Conservation (phyloP, 75 land plant species). For the Pinus tabuliformis region DNA sequence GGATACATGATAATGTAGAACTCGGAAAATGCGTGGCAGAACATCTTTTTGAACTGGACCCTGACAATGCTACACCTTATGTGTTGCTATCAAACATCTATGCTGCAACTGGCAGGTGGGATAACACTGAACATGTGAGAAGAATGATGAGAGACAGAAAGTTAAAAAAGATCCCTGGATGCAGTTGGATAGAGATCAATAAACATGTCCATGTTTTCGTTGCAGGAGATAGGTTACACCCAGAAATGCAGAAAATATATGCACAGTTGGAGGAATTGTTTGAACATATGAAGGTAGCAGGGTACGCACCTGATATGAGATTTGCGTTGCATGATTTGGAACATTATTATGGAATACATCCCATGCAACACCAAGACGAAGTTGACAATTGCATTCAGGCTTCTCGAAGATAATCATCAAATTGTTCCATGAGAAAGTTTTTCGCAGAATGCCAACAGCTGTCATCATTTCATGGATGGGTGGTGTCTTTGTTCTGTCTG, state of each 20-base stretch:
- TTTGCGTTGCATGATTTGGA: no score
- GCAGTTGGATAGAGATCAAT: slow-evolving; percentile 52
- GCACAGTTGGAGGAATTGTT: no score
- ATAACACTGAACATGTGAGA: slow-evolving; percentile 29
- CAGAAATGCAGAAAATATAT: slow-evolving; percentile 11
- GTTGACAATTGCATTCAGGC: no score
- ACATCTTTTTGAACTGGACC: slow-evolving; percentile 9
- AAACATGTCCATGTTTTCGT: slow-evolving; percentile 41
- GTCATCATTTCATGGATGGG: no score
- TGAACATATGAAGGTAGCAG: no score
- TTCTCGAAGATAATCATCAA: no score
- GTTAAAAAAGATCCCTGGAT: slow-evolving; percentile 43
- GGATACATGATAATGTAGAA: background rate
- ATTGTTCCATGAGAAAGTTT: no score
- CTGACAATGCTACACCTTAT: slow-evolving; percentile 1
- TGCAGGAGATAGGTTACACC: slow-evolving; percentile 42
- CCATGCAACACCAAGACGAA: no score
- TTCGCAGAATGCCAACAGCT: no score
- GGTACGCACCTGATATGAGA: no score
- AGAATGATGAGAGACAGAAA: slow-evolving; percentile 28
- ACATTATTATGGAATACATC: no score
- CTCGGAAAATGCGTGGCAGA: slow-evolving; percentile 8
- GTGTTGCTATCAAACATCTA: slow-evolving; percentile 55
- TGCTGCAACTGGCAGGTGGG: slow-evolving; percentile 44
- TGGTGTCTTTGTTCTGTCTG: no score